Evolutionary conservation across 345 rosid genomes (phyloP).

Genomic region (Conringia planisiliqua): DNA sequence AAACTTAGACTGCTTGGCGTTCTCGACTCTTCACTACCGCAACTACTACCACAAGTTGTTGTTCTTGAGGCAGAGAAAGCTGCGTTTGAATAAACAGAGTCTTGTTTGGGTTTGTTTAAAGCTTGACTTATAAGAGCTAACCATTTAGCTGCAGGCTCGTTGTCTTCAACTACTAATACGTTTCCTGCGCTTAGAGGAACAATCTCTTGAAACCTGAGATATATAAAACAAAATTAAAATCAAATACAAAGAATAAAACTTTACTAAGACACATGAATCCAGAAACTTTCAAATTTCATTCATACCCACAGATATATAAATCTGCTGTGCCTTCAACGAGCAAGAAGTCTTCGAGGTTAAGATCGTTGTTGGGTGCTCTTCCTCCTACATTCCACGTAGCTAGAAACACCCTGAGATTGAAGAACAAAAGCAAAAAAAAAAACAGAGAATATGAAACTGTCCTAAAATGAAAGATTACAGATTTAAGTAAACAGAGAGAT

Average conservation of each 20-base stretch:
- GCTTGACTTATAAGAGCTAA: conserved; percentile 76
- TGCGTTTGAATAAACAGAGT: conserved; percentile 36
- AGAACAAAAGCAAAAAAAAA: background rate
- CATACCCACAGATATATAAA: conserved; percentile 92
- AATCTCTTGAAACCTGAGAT: conserved; percentile 87
- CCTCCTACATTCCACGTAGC: conserved; percentile 99
- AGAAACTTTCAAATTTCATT: background rate
- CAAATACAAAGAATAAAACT: background rate
- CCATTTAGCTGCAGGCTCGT: conserved; percentile 97
- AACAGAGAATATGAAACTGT: background rate
- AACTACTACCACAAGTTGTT: conserved; percentile 10
- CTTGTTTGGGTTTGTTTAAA: conserved; percentile 55
- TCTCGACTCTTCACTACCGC: conserved; percentile 42
- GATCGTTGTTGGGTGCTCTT: conserved; percentile 59
- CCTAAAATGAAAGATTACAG: background rate
- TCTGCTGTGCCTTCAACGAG: conserved; percentile 81
- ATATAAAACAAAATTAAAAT: background rate
- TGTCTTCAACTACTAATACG: conserved; percentile 83
- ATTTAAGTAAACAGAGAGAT: background rate
- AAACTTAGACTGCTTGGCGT: conserved; percentile 43
- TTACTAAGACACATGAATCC: background rate
- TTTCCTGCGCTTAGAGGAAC: conserved; percentile 97
- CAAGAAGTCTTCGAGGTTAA: conserved; percentile 85
- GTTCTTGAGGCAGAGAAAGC: conserved; percentile 33
- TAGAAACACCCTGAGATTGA: conserved; percentile 57